A percentile compares a stretch with the other conserved stretches of the same genome.
phyloP scores from a whole-genome alignment of 1,139 yeast species.

The Zhuliangozyma blackwelliae region DNA sequence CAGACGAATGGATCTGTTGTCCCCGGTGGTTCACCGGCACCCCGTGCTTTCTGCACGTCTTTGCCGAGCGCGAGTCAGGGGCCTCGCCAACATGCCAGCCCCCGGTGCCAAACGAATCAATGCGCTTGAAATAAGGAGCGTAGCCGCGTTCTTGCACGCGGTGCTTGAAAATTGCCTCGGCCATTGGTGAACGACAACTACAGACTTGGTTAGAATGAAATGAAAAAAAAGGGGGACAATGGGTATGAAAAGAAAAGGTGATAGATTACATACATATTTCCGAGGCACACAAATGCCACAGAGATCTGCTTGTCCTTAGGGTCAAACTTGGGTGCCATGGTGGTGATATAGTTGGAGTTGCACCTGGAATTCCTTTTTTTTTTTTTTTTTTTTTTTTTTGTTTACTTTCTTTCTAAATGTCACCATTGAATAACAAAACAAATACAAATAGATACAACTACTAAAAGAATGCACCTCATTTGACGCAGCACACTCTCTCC shows the following conservation, averaged over 20 bases:
- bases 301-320: constrained; percentile 37
- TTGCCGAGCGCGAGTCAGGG: constrained; percentile 73
- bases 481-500: no score
- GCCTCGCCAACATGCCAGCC: constrained; percentile 78
- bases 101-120: constrained; percentile 89
- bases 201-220: constrained; percentile 10
- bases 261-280: constrained; percentile 66
- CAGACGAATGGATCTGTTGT: constrained; percentile 57
- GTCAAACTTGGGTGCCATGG: constrained; percentile 15
- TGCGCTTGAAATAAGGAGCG: constrained; percentile 36
- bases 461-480: no score
- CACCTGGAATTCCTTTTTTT: no score
- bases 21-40: constrained; percentile 75
- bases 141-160: constrained; percentile 51
- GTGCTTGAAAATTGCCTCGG: constrained; percentile 83
- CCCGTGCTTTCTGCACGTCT: constrained; percentile 65
- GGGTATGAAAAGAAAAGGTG: neutral
- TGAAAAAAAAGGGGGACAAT: constrained; percentile 1
- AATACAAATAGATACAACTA: no score
- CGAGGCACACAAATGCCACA: constrained; percentile 88
- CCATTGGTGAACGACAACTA: constrained; percentile 96
- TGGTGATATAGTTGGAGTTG: neutral
- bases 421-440: no score
- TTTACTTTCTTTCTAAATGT: no score
- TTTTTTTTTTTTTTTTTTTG: no score